phyloP scores from a whole-genome alignment of 441 rosid genomes.

The Erysimum cheiri region DNA sequence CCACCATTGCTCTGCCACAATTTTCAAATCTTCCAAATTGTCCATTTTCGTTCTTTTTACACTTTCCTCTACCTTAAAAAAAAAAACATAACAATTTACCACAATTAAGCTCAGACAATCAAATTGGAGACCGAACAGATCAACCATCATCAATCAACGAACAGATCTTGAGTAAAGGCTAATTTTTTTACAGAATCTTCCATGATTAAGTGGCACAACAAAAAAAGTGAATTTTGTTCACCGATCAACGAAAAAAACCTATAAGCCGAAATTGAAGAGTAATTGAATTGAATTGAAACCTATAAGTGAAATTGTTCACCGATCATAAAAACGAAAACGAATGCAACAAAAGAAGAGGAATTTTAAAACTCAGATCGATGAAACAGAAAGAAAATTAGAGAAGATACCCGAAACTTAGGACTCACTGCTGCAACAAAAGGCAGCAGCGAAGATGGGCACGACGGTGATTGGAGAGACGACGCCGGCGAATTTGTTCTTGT shows the following conservation, averaged over 20 bases:
- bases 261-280: background rate
- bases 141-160: background rate
- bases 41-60: conserved; percentile 46
- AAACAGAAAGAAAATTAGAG: background rate
- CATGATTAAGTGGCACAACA: background rate
- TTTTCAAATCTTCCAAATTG: conserved; percentile 65
- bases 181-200: background rate
- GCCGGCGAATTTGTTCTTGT: conserved; percentile 6
- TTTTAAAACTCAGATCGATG: conserved; percentile 33
- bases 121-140: background rate
- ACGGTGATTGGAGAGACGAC: conserved; percentile 12
- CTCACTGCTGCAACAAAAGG: conserved; percentile 20
- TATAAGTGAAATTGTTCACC: too few relatives aligned
- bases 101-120: conserved; percentile 7
- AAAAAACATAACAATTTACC: conserved; percentile 6
- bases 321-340: conserved; percentile 9
- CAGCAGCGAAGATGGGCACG: background rate
- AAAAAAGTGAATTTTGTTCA: background rate
- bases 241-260: conserved; percentile 10
- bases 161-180: background rate
- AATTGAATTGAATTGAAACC: too few relatives aligned
- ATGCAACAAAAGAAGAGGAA: background rate
- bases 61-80: conserved; percentile 23
- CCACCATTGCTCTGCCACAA: conserved; percentile 53
- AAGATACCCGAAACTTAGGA: background rate